Base-by-base conservation (phyloP, 352 stramenopile species). In the Phytophthora europaea region DNA sequence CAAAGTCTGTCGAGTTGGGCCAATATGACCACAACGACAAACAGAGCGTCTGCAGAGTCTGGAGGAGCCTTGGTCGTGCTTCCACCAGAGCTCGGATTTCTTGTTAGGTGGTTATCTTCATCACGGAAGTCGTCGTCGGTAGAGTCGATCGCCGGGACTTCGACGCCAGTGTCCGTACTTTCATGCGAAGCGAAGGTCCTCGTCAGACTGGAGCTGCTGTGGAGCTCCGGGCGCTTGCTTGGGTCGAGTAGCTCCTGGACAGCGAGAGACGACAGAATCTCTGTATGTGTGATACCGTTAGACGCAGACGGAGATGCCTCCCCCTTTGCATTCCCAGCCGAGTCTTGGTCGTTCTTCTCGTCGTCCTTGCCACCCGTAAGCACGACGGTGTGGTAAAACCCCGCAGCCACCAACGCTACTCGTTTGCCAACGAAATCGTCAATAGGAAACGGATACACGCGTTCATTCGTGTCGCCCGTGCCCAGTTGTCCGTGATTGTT, bases 401-500 rank as follows among this genome's bases (percentile, higher is more conserved):
- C 95, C 13, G 94, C 90, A 28, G 93, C 94, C 7, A 98, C 87
- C 55, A 95, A 82, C 6, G 91, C 87, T 12, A 98, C 80, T 34
- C 90, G 83, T 45, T 98, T 97, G 0, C 92, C 94, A 6, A 97
- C 73, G 69, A 98, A 98, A 31, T 92, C 84, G 60, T 98, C 92
- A 40, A 98, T 88, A 9, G 91, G 83, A 26, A 88, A 95, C 1
- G 94, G 94, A 66, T 85, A 93, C 16, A 97, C 31, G 3, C 92
- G 87, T 70, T 98, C 95, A 23, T 80, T 94, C 1, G 89, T 94
- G 60, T 98, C 95, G 0, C 94, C 94, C 0, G 92, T 98, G 7
- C 94, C 95, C 1, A 99, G 71, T 75, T 99, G 95, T 0, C 95
- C 95, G 51, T 98, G 94, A 57, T 98, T 98, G 65, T 98, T 98